These are phyloP conservation scores for Taxawa tesnikishii DNA, from an alignment of 2,329 filamentous ascomycete genomes.

Conservation along the genomic window DNA sequence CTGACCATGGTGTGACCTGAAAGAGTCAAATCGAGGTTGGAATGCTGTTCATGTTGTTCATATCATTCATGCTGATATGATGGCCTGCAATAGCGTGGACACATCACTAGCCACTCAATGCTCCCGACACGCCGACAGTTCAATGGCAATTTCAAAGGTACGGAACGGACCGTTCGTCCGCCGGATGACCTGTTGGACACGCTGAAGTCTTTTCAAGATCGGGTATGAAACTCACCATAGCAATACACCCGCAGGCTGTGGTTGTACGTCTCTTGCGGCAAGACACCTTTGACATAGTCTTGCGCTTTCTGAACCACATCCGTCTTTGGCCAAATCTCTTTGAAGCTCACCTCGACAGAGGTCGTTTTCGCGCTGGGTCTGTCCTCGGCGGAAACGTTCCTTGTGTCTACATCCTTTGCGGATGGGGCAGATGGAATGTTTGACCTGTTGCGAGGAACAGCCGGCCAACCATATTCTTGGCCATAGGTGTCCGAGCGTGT, in stretches of 20 bases:
- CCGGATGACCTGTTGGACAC: no score
- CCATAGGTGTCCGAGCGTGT: no score
- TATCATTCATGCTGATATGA: no score
- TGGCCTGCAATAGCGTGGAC: no score
- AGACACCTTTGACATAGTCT: slow-evolving; percentile 6
- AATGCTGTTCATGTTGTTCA: no score
- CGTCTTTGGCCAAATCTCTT: neutral
- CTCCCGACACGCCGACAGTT: no score
- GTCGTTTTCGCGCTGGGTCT: neutral
- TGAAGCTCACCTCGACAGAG: neutral
- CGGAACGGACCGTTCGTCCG: no score
- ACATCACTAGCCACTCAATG: no score
- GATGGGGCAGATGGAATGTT: neutral
- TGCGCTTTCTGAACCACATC: neutral
- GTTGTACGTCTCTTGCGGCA: slow-evolving; percentile 48
- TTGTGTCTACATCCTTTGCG: no score
- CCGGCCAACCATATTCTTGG: neutral
- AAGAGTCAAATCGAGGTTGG: neutral
- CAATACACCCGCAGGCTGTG: slow-evolving; percentile 62
- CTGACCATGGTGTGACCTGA: slow-evolving; percentile 3
- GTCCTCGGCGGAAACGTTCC: no score
- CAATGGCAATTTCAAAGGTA: no score
- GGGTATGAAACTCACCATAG: slow-evolving; percentile 36
- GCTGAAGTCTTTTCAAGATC: no score
- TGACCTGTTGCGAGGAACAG: neutral